Percentiles rank a stretch among this genome's conserved stretches.
phyloP scores from a whole-genome alignment of 352 stramenopile species.

The Pythium scleroteichum region DNA sequence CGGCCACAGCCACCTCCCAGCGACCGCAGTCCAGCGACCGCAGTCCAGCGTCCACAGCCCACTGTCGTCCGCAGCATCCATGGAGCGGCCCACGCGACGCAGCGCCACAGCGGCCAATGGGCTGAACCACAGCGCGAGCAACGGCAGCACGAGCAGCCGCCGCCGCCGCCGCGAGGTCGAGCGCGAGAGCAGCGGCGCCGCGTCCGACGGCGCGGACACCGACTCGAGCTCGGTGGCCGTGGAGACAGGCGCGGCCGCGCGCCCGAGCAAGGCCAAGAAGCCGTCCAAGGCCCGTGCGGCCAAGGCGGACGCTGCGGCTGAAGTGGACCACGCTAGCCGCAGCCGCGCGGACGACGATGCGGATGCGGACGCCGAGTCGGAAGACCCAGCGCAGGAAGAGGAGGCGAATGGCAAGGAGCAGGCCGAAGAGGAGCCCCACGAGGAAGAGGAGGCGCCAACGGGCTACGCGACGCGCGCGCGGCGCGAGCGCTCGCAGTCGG shows the following conservation, averaged over 20 bases:
- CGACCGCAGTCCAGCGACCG: too few relatives aligned
- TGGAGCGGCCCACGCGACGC: constrained; percentile 60
- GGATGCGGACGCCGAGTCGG: background rate
- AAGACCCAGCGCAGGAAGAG: constrained; percentile 13
- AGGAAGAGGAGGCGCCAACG: constrained; percentile 25
- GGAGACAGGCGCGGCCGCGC: constrained; percentile 17
- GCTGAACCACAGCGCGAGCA: constrained; percentile 30
- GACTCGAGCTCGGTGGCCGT: constrained; percentile 48
- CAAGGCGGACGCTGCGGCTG: background rate
- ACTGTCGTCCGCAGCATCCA: too few relatives aligned
- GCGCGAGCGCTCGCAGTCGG: constrained; percentile 64
- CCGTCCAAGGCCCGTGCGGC: constrained; percentile 29
- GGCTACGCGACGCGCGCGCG: constrained; percentile 25
- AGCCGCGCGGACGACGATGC: background rate
- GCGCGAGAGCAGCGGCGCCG: constrained; percentile 30
- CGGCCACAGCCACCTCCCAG: background rate
- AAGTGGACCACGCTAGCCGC: background rate
- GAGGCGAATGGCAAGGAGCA: constrained; percentile 26
- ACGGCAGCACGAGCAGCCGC: constrained; percentile 36
- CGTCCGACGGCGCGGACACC: constrained; percentile 61
- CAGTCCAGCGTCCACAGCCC: too few relatives aligned
- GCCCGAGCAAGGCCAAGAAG: constrained; percentile 4
- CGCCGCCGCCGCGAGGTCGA: constrained; percentile 37
- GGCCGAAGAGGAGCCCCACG: constrained; percentile 32
- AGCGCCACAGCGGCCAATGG: constrained; percentile 30